Conservation (phyloP, 2,329 filamentous ascomycete species). For the Ciborinia camelliae region DNA sequence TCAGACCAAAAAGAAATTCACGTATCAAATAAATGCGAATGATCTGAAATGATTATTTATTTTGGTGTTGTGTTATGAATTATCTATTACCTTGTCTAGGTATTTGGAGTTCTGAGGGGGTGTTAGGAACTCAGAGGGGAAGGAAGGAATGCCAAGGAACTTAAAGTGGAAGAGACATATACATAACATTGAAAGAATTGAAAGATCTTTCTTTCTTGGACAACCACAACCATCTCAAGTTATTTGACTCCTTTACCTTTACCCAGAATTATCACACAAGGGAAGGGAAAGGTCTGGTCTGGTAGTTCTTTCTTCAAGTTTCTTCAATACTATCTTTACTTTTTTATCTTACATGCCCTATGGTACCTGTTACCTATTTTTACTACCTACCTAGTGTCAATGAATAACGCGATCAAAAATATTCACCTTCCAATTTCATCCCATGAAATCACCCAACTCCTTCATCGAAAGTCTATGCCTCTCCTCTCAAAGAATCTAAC, state of each 20-base stretch:
- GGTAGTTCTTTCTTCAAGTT: neutral
- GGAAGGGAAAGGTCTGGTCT: too few species aligned
- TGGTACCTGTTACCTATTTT: neutral
- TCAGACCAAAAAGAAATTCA: neutral
- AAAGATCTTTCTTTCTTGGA: too few species aligned
- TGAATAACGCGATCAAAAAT: neutral
- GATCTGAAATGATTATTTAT: neutral
- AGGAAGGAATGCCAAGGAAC: conserved; percentile 3
- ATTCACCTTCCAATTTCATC: neutral
- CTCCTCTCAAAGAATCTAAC: neutral
- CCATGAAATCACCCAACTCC: neutral
- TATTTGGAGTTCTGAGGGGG: neutral
- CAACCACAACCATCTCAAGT: neutral
- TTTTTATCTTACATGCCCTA: neutral
- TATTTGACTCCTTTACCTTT: neutral
- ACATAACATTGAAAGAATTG: too few species aligned
- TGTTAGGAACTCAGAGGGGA: neutral
- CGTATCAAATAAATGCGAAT: neutral
- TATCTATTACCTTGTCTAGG: neutral
- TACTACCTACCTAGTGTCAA: neutral
- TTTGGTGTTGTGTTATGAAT: neutral
- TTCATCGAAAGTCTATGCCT: neutral
- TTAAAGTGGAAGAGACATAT: neutral
- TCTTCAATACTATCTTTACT: neutral
- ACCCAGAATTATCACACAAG: too few species aligned